phyloP scores from a whole-genome alignment of 768 basidiomycete species.

The Mrakia blollopis region DNA sequence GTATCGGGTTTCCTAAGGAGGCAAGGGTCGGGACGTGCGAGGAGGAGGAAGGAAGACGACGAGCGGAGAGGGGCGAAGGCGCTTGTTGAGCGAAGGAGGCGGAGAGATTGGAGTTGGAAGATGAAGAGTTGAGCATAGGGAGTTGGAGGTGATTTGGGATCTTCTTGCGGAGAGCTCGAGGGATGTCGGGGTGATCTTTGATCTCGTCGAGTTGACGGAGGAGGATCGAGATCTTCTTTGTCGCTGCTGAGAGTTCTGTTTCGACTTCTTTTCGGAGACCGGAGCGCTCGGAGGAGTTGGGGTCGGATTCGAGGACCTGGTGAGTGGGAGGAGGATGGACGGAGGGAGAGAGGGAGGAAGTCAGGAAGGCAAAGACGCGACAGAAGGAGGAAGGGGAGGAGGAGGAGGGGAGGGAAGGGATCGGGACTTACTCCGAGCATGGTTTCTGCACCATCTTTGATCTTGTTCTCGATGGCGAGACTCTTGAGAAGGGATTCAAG shows the following conservation, averaged over 20 bases:
- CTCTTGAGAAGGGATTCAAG: constrained; percentile 62
- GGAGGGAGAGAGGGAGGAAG: constrained; percentile 9
- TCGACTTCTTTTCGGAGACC: constrained; percentile 62
- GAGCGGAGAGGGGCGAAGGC: constrained; percentile 2
- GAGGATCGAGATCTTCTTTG: constrained; percentile 65
- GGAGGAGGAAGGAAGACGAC: constrained; percentile 6
- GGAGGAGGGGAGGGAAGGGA: not conserved
- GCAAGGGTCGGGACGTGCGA: not conserved
- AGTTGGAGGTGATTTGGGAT: constrained; percentile 37
- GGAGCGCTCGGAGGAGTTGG: constrained; percentile 31
- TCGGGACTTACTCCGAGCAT: constrained; percentile 62
- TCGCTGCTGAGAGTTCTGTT: constrained; percentile 69
- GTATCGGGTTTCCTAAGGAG: not conserved
- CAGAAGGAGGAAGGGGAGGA: not conserved
- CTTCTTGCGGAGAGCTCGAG: constrained; percentile 32
- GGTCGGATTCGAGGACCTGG: constrained; percentile 39
- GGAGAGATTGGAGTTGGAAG: not conserved
- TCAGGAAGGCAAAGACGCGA: constrained; percentile 43
- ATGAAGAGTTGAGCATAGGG: constrained; percentile 29
- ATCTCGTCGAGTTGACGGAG: constrained; percentile 54
- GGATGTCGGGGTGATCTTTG: constrained; percentile 36
- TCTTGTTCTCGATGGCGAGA: constrained; percentile 60
- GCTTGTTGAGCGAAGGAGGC: not conserved
- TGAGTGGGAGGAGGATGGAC: not conserved
- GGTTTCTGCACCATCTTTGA: constrained; percentile 89